Percentiles rank a stretch among this genome's conserved stretches.
These are phyloP conservation scores for Sugiyamaella pinicola DNA, from an alignment of 1,139 yeast genomes.

Conservation along the genomic window DNA sequence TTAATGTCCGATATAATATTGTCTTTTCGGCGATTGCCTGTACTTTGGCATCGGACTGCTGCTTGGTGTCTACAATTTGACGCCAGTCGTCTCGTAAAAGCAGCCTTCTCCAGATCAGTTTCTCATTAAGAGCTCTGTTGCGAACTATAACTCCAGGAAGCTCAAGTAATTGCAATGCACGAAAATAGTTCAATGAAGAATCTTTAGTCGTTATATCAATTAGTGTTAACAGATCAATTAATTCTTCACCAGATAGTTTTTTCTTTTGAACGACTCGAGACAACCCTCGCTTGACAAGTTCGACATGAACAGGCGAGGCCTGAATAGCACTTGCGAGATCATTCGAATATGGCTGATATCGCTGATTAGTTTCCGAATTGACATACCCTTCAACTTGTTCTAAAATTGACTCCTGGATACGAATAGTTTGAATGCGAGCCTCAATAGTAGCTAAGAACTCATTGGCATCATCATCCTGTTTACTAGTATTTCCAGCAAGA, in stretches of 20 bases:
- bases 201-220: constrained; percentile 43
- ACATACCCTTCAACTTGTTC: constrained; percentile 19
- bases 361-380: constrained; percentile 3
- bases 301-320: constrained; percentile 20
- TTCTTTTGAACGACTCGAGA: constrained; percentile 45
- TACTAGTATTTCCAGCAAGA: constrained; percentile 34
- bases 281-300: constrained; percentile 41
- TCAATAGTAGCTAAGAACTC: constrained; percentile 21
- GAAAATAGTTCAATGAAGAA: constrained; percentile 44
- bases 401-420: constrained; percentile 26
- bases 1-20: constrained; percentile 44
- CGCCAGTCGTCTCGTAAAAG: constrained; percentile 64
- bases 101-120: constrained; percentile 64
- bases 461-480: constrained; percentile 16
- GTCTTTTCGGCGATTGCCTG: constrained; percentile 49
- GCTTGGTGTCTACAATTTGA: constrained; percentile 46
- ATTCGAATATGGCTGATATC: constrained; percentile 19
- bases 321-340: constrained; percentile 19
- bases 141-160: constrained; percentile 36
- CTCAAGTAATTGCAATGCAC: constrained; percentile 49
- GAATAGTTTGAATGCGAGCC: constrained; percentile 24
- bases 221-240: constrained; percentile 61
- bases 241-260: constrained; percentile 50
- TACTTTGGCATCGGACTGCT: constrained; percentile 50
- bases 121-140: constrained; percentile 42